These are phyloP conservation scores for Didymellaceae sp. DNA, from an alignment of 2,329 filamentous ascomycete species.

Conservation along the genomic window DNA sequence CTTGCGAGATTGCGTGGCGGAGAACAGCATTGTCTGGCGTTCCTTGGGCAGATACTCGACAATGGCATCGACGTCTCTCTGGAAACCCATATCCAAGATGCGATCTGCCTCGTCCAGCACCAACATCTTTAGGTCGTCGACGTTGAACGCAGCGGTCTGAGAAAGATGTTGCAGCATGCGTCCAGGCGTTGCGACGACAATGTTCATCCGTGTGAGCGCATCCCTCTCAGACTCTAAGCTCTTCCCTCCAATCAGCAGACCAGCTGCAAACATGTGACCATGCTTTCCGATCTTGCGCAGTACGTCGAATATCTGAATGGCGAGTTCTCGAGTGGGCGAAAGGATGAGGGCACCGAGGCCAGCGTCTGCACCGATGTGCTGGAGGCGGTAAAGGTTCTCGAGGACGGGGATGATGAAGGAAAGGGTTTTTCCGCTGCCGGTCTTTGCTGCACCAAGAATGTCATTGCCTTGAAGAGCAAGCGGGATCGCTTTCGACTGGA, in stretches of 20 bases:
- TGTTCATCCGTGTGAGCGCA: conserved; percentile 89
- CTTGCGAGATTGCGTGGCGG: conserved; percentile 92
- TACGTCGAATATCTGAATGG: conserved; percentile 96
- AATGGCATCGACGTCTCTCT: conserved; percentile 87
- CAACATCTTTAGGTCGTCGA: conserved; percentile 88
- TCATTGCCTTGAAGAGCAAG: conserved; percentile 84
- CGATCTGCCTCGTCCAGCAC: conserved; percentile 96
- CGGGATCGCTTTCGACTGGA: conserved; percentile 89
- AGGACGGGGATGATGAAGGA: conserved; percentile 91
- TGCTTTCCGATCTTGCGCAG: conserved; percentile 86
- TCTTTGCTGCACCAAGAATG: conserved; percentile 93
- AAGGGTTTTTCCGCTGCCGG: conserved; percentile 92
- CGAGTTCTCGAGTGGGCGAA: conserved; percentile 91
- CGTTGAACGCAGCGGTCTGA: conserved; percentile 87
- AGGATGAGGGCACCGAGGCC: conserved; percentile 92
- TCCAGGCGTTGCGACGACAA: conserved; percentile 92
- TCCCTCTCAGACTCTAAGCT: conserved; percentile 86
- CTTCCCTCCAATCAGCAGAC: conserved; percentile 92
- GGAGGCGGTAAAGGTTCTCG: conserved; percentile 86
- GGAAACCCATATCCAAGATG: conserved; percentile 98
- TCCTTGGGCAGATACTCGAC: conserved; percentile 86
- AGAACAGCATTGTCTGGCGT: conserved; percentile 92
- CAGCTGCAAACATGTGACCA: conserved; percentile 85
- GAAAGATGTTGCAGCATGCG: conserved; percentile 95
- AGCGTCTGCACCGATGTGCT: conserved; percentile 85